A percentile compares a stretch with the other conserved stretches of the same genome.
phyloP scores from a whole-genome alignment of 805 yeast species.

The Spathaspora passalidarum region DNA sequence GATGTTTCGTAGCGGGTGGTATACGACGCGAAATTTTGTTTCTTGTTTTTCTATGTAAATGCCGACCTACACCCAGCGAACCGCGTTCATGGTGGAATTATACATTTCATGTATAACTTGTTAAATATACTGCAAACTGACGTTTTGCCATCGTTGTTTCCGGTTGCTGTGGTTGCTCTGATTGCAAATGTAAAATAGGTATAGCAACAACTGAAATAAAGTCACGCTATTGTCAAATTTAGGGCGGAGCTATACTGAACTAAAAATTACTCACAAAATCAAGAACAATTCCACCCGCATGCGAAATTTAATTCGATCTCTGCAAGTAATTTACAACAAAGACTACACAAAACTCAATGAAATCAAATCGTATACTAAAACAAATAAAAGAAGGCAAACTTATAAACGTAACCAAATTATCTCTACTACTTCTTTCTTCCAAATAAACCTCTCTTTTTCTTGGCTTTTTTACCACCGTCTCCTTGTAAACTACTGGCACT shows the following conservation, averaged over 20 bases:
- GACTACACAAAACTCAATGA: background rate
- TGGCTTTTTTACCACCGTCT: constrained; percentile 45
- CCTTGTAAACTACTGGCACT: constrained; percentile 46
- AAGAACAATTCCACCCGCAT: background rate
- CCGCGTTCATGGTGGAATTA: no score
- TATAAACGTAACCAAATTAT: background rate
- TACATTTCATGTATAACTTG: no score
- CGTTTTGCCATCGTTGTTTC: no score
- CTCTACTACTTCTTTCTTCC: constrained; percentile 48
- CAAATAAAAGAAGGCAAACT: constrained; percentile 1
- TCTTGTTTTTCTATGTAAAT: no score
- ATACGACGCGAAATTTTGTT: no score
- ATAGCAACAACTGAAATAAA: no score
- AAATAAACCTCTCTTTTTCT: constrained; percentile 62
- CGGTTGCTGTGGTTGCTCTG: background rate
- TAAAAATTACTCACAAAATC: background rate
- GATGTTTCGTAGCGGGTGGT: no score
- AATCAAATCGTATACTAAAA: constrained; percentile 1
- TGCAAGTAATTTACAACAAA: background rate
- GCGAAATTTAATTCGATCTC: background rate
- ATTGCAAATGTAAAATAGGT: no score
- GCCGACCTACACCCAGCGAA: no score
- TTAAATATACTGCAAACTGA: no score
- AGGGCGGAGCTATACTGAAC: no score
- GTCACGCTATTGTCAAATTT: no score